These are phyloP conservation scores for Leccinum subtestaceum DNA, from an alignment of 768 basidiomycete species.

Conservation along the genomic window DNA sequence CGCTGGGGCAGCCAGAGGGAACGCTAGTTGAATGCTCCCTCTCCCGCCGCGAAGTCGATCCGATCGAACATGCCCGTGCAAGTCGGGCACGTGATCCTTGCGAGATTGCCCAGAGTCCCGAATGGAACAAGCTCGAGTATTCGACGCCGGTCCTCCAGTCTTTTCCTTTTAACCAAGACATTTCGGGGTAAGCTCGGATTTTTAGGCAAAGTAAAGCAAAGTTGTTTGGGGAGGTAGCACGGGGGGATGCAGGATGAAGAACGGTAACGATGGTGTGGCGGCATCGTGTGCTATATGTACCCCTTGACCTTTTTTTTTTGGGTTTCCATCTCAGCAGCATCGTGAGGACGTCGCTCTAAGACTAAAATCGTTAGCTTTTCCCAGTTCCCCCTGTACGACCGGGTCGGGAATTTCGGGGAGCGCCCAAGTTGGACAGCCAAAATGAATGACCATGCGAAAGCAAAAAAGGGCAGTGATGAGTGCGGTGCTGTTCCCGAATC, in stretches of 20 bases:
- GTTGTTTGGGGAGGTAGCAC: background rate
- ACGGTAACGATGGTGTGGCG: background rate
- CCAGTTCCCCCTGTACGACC: background rate
- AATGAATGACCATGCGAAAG: constrained; percentile 5
- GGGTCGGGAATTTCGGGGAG: constrained; percentile 6
- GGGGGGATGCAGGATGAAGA: background rate
- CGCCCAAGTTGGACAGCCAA: constrained; percentile 6
- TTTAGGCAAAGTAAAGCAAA: background rate
- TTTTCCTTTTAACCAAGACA: constrained; percentile 33
- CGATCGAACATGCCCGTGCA: constrained; percentile 8
- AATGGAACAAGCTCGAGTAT: constrained; percentile 37
- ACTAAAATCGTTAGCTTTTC: background rate
- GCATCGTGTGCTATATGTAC: constrained; percentile 26
- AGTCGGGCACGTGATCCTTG: constrained; percentile 4
- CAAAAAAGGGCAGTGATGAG: constrained; percentile 3
- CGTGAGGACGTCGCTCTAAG: constrained; percentile 4
- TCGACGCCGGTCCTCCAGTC: constrained; percentile 30
- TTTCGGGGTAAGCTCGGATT: background rate
- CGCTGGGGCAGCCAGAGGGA: background rate
- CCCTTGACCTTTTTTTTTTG: background rate
- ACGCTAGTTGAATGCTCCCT: background rate
- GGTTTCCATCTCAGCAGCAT: constrained; percentile 19
- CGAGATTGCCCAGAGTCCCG: constrained; percentile 34
- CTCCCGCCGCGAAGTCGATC: constrained; percentile 5
- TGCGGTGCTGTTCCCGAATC: constrained; percentile 5